Percentiles rank a stretch among this genome's conserved stretches.
Conservation (phyloP, 768 basidiomycete species). For the Crucibulum laeve region DNA sequence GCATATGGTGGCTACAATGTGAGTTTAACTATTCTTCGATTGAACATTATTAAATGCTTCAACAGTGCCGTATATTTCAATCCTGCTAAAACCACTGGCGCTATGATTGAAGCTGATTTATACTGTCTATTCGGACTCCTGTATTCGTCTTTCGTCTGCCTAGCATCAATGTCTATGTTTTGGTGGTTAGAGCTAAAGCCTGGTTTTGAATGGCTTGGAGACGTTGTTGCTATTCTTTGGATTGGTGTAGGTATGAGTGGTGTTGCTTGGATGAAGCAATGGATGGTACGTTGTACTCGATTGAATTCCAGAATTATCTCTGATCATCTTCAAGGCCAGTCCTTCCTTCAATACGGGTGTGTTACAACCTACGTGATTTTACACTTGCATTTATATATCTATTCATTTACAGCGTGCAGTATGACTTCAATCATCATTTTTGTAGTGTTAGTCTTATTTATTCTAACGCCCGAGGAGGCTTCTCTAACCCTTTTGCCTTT, state of each 20-base stretch:
- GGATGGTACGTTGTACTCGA: conserved; percentile 49
- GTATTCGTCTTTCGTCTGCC: conserved; percentile 68
- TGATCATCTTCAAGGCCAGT: conserved; percentile 39
- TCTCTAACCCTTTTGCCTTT: background rate
- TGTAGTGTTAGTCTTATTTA: conserved; percentile 52
- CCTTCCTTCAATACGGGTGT: conserved; percentile 87
- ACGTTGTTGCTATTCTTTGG: conserved; percentile 73
- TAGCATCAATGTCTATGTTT: conserved; percentile 74
- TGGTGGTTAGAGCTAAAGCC: conserved; percentile 71
- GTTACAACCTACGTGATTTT: conserved; percentile 6
- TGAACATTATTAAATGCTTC: background rate
- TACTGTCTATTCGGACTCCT: conserved; percentile 70
- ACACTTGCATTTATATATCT: background rate
- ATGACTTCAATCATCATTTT: conserved; percentile 85
- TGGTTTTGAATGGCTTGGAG: conserved; percentile 73
- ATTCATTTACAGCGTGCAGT: conserved; percentile 57
- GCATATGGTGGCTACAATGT: conserved; percentile 94
- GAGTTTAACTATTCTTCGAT: conserved; percentile 20
- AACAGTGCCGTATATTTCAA: conserved; percentile 84
- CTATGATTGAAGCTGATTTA: conserved; percentile 87
- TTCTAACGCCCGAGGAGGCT: conserved; percentile 2
- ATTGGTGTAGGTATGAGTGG: conserved; percentile 78
- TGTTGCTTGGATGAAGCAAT: conserved; percentile 88
- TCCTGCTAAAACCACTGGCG: conserved; percentile 89
- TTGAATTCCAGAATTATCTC: background rate